Percentiles rank a stretch among this genome's conserved stretches.
These are phyloP conservation scores for Rhizoclosmatium globosum DNA, from an alignment of 192 early-diverging fungal species.

Conservation along the genomic window DNA sequence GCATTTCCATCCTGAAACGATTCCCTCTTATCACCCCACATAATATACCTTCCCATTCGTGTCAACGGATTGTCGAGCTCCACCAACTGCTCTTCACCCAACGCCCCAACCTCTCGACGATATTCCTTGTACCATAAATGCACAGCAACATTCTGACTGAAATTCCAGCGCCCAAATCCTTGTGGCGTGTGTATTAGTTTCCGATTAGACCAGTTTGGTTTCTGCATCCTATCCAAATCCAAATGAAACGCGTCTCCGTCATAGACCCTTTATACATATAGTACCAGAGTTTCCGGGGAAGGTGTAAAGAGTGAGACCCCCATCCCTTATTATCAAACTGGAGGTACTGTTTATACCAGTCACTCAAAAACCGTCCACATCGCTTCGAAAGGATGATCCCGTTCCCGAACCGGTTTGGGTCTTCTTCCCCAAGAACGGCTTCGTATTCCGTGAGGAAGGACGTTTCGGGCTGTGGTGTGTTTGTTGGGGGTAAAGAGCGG, in stretches of 20 bases:
- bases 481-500: not conserved
- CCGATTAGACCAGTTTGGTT: not conserved
- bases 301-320: not conserved
- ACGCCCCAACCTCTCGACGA: not conserved
- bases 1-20: not conserved
- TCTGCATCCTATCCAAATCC: not conserved
- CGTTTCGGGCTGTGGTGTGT: not conserved
- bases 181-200: not conserved
- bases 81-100: not conserved
- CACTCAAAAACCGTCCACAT: constrained; percentile 51
- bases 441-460: constrained; percentile 48
- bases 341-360: constrained; percentile 57
- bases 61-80: not conserved
- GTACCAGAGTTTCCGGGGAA: not conserved
- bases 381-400: constrained; percentile 56
- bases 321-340: constrained; percentile 3
- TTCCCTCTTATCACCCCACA: constrained; percentile 1
- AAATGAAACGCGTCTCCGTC: not conserved
- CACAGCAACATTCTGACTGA: not conserved
- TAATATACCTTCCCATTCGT: not conserved
- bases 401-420: constrained; percentile 50
- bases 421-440: constrained; percentile 61
- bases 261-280: not conserved
- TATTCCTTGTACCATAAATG: not conserved
- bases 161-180: not conserved